Evolutionary conservation across 805 yeast species (phyloP), one percentile per base, ranked within the genome.

Genomic region (Brettanomyces naardenensis): DNA sequence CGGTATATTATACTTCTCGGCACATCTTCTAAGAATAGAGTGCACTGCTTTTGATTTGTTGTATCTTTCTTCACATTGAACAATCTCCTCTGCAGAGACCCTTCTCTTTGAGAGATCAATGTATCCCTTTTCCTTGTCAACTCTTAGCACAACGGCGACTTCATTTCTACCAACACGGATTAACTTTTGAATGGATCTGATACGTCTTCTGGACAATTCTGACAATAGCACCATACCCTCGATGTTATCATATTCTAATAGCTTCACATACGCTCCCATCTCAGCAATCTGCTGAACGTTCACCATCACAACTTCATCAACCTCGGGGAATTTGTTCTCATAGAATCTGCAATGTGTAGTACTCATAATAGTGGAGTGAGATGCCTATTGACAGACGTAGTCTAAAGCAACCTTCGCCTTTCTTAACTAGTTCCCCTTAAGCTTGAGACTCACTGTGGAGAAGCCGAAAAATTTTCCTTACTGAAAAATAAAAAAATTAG

Each of bases 131-230:
- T 92, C 98, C 64, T 89, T 89, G 66, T 92, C 98, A 44, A 92
- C 98, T 71, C 98, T 83, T 58, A 92, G 72, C 7, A 92, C 98
- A 43, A 92, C 97, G 25, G 90, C 98, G 40, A 92, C 97, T 66
- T 92, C 98, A 59, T 92, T 92, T 62, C 94, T 87, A 48, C 98
- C 98, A 46, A 92, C 97, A 69, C 97, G 83, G 63, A 92, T 89
- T 61, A 88, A 76, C 62, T 92, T 92, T 66, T 92, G 98, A 58
- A 92, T 92, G 38, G 97, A 87, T 64, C 98, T 78, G 56, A 92
- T 92, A 70, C 98, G 94, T 73, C 98, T 87, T 76, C 98, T 85
- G 27, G 97, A 89, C 52, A 92, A 75, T 68, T 92, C 98, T 30
- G 95, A 83, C 54, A 92, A 75, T 48, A 92, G 71, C 41, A 92